phyloP scores from a whole-genome alignment of 73 alveolate genomes.

The Halteria grandinella region DNA sequence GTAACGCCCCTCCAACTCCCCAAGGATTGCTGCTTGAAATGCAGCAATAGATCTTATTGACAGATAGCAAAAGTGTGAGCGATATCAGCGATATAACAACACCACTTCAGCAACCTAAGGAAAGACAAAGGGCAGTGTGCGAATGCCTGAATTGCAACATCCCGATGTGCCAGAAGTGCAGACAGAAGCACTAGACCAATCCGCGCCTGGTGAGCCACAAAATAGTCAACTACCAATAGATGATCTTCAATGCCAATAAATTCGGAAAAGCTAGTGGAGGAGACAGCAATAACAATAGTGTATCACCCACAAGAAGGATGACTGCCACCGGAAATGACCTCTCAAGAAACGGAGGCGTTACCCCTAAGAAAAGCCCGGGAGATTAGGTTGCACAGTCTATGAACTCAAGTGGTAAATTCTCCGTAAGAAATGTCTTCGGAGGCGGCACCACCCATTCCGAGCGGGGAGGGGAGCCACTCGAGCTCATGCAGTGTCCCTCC shows the following conservation, averaged over 20 bases:
- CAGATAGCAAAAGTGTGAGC: no score
- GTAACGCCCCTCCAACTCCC: no score
- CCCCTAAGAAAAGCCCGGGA: no score
- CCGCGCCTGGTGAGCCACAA: constrained; percentile 72
- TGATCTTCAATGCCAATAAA: constrained; percentile 32
- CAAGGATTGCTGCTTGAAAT: no score
- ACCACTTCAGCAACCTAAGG: neutral
- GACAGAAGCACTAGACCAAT: constrained; percentile 63
- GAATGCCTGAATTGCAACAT: constrained; percentile 76
- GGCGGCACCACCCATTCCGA: neutral
- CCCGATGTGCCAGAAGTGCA: constrained; percentile 67
- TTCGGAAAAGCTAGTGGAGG: neutral
- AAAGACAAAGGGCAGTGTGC: constrained; percentile 58
- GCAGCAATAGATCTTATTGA: no score
- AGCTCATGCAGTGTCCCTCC: constrained; percentile 32
- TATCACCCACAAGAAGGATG: constrained; percentile 1
- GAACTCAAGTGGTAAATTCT: constrained; percentile 16
- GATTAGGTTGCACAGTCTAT: no score
- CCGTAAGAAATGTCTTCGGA: neutral
- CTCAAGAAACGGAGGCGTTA: no score
- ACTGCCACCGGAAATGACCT: no score
- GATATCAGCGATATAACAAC: no score
- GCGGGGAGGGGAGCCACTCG: neutral
- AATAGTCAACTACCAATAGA: constrained; percentile 60
- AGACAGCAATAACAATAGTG: constrained; percentile 1